These are phyloP conservation scores for Nicotiana tabacum DNA, from an alignment of 257 asterid genomes.

Conservation along the genomic window DNA sequence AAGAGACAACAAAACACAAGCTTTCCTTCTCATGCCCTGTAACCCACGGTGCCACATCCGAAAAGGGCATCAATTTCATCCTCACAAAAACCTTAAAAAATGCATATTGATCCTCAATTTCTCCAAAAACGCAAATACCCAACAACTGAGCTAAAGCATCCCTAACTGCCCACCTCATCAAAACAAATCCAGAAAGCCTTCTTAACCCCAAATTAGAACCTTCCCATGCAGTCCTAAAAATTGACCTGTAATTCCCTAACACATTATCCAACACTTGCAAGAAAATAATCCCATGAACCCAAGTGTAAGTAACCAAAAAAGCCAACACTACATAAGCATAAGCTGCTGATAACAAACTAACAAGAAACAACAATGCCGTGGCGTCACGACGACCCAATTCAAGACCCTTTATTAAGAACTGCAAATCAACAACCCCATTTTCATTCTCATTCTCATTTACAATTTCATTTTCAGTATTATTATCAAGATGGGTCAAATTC, in stretches of 20 bases:
- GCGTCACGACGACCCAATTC: slow-evolving; percentile 64
- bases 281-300: slow-evolving; percentile 69
- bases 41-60: slow-evolving; percentile 72
- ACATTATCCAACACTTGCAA: slow-evolving; percentile 64
- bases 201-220: slow-evolving; percentile 70
- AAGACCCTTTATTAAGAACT: slow-evolving; percentile 61
- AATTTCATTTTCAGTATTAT: neutral
- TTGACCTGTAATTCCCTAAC: slow-evolving; percentile 48
- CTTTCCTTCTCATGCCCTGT: slow-evolving; percentile 79
- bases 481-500: slow-evolving; percentile 4
- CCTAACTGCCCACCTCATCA: slow-evolving; percentile 93
- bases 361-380: slow-evolving; percentile 47
- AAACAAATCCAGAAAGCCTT: slow-evolving; percentile 67
- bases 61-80: slow-evolving; percentile 71
- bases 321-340: slow-evolving; percentile 70
- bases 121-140: slow-evolving; percentile 70
- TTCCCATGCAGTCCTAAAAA: slow-evolving; percentile 61
- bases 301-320: slow-evolving; percentile 65
- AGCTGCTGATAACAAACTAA: slow-evolving; percentile 47
- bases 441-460: neutral
- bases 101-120: slow-evolving; percentile 65
- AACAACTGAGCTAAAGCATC: slow-evolving; percentile 77
- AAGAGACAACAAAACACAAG: slow-evolving; percentile 43
- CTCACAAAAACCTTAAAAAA: slow-evolving; percentile 66
- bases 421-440: slow-evolving; percentile 49